phyloP scores from a whole-genome alignment of 2,329 filamentous ascomycete species.

The Claviceps sp. region DNA sequence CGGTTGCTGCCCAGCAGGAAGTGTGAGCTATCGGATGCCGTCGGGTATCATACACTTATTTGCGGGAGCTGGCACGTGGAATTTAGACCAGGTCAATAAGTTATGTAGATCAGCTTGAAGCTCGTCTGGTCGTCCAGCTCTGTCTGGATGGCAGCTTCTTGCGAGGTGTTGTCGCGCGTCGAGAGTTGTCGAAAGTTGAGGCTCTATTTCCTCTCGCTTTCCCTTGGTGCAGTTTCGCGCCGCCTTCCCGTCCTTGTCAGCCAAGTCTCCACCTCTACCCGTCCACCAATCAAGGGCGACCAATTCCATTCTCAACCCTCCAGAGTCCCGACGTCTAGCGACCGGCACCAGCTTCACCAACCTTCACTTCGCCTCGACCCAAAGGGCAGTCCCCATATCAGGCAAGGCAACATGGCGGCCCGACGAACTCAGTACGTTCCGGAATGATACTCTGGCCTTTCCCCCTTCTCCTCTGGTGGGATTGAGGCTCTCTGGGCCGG shows the following conservation, averaged over 20 bases:
- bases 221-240: neutral
- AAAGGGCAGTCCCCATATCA: constrained; percentile 14
- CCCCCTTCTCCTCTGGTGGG: neutral
- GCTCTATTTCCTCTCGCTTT: neutral
- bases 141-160: constrained; percentile 1
- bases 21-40: too few relatives aligned
- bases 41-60: too few relatives aligned
- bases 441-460: too few relatives aligned
- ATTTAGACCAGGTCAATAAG: too few relatives aligned
- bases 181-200: neutral
- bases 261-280: constrained; percentile 18
- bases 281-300: constrained; percentile 21
- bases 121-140: neutral
- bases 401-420: constrained; percentile 23
- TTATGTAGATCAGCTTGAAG: neutral
- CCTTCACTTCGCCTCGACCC: constrained; percentile 14
- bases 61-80: neutral
- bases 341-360: constrained; percentile 11
- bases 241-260: constrained; percentile 6
- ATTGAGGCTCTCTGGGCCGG: neutral
- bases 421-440: constrained; percentile 29
- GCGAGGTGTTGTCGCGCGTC: constrained; percentile 4
- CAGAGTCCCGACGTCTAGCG: constrained; percentile 10
- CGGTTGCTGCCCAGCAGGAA: too few relatives aligned
- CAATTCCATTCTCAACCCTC: constrained; percentile 28